Evolutionary conservation across 2,329 filamentous ascomycete genomes (phyloP).

Genomic region (Arachnopeziza araneosa): DNA sequence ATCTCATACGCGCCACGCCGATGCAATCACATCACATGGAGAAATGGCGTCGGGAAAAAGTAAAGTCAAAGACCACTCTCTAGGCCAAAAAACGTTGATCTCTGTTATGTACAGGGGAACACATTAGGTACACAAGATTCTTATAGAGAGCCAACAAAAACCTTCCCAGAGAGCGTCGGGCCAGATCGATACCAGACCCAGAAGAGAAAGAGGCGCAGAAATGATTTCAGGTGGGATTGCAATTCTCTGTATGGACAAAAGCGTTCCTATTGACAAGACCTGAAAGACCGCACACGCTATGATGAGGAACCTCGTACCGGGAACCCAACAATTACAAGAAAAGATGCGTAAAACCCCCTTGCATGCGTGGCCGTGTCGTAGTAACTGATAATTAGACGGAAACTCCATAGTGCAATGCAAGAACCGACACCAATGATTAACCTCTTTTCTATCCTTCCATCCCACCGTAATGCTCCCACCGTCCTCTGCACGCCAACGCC

Average conservation of each 20-base stretch:
- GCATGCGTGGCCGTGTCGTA: conserved; percentile 26
- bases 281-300: conserved; percentile 34
- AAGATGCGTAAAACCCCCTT: conserved; percentile 14
- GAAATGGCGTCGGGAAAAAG: background rate
- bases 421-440: conserved; percentile 30
- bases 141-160: background rate
- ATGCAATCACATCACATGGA: background rate
- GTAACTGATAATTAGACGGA: conserved; percentile 15
- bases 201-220: background rate
- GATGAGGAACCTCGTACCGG: conserved; percentile 32
- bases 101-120: background rate
- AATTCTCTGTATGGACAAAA: background rate
- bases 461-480: conserved; percentile 9
- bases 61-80: background rate
- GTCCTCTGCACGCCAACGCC: conserved; percentile 27
- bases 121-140: background rate
- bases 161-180: background rate
- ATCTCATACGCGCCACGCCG: too few species aligned
- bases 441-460: conserved; percentile 13
- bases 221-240: background rate
- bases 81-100: background rate
- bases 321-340: conserved; percentile 41
- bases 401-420: conserved; percentile 36
- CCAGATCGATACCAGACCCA: background rate
- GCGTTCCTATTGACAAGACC: conserved; percentile 18